Evolutionary conservation across 2,329 filamentous ascomycete genomes (phyloP).

Genomic region (Talaromyces sp.): DNA sequence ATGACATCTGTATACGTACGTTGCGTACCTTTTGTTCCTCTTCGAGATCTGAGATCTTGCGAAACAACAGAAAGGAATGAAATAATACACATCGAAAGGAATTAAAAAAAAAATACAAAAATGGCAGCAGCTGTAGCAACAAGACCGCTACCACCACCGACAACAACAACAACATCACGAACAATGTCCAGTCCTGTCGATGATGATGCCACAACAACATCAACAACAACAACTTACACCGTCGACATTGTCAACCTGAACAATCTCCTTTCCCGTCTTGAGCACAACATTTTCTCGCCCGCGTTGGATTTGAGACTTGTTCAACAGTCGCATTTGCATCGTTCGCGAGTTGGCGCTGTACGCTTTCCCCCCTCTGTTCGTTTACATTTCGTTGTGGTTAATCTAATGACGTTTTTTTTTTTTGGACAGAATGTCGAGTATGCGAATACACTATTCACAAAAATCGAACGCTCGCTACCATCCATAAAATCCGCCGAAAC

Average conservation of each 20-base stretch:
- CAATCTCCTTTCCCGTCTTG: slow-evolving; percentile 39
- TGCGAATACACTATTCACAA: slow-evolving; percentile 36
- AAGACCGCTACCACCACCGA: background rate
- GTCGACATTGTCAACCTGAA: slow-evolving; percentile 29
- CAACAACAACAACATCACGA: background rate
- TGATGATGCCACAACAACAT: background rate
- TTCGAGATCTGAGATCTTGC: background rate
- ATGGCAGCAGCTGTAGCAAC: background rate
- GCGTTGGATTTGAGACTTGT: slow-evolving; percentile 33
- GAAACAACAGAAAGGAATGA: too few relatives aligned
- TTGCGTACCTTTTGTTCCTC: background rate
- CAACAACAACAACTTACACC: slow-evolving; percentile 3
- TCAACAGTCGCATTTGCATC: slow-evolving; percentile 38
- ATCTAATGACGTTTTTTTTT: background rate
- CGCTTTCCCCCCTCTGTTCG: slow-evolving; percentile 8
- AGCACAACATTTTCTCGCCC: slow-evolving; percentile 38
- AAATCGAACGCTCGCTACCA: slow-evolving; percentile 37
- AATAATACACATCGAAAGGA: too few relatives aligned
- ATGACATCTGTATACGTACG: background rate
- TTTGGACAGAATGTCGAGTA: slow-evolving; percentile 40
- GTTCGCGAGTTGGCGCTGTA: slow-evolving; percentile 39
- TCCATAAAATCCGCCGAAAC: slow-evolving; percentile 35
- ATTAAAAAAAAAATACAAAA: too few relatives aligned
- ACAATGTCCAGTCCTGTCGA: background rate
- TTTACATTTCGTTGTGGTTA: background rate